Base-by-base conservation (phyloP, 202 grass and related monocot species). In the Brachypodium distachyon region DNA sequence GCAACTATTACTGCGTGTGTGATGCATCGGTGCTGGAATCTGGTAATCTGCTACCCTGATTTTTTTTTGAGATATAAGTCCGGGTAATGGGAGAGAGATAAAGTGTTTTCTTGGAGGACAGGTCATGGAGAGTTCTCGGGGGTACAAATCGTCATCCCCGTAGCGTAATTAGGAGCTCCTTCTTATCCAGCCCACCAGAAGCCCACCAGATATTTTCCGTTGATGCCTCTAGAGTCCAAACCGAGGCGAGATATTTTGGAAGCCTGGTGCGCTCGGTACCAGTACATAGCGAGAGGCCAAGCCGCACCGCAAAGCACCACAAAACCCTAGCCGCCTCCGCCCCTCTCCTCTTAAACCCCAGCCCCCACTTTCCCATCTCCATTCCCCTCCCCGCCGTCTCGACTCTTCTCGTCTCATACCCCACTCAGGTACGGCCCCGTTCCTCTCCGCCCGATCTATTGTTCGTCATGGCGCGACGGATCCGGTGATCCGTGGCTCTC, bases 261-360 rank as follows among this genome's bases (percentile, higher is more conserved):
- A 41, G 61, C 61, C 71, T 23, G 7, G 29, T 63, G 59, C 32
- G 32, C 9, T 3, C 32, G 34, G n/a, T 5, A 21, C 59, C n/a
- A 9, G 21, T 26, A 40, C n/a, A 44, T 26, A 68, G 37, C 44
- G 49, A 17, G 26, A 16, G 39, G 17, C 13, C 37, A n/a, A 11
- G 33, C 34, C 33, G 37, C 44, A 21, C 4, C 22, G 12, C n/a
- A n/a, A n/a, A n/a, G n/a, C 73, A 28, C 31, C 59, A 18, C 34
- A 64, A 82, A 89, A 89, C 87, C 87, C 82, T 78, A 85, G 87
- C 87, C 87, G 58, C 73, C 73, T 52, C 50, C 37, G 11, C 22
- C 23, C 7, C 25, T 6, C 51, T 37, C 55, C 52, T 73, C 49
- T 82, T 68, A 82, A 89, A 89, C 82, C 87, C 72, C 69, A 71